These are phyloP conservation scores for Exophiala spinifera DNA, from an alignment of 2,329 filamentous ascomycete genomes.

Conservation along the genomic window DNA sequence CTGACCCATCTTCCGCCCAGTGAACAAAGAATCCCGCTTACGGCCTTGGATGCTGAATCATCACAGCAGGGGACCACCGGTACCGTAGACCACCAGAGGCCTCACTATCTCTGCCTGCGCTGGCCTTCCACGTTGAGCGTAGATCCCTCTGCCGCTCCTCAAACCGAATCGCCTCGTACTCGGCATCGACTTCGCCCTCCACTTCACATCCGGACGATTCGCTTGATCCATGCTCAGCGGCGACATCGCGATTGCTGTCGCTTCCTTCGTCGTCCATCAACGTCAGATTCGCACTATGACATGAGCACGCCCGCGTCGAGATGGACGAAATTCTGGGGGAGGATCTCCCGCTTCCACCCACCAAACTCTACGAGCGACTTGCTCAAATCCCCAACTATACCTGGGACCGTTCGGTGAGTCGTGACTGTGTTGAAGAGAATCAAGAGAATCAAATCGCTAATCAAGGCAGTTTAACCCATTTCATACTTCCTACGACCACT, in stretches of 20 bases:
- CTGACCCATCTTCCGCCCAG: background rate
- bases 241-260: slow-evolving; percentile 2
- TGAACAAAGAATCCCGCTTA: background rate
- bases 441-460: background rate
- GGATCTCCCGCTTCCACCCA: slow-evolving; percentile 56
- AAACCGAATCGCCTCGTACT: background rate
- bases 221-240: background rate
- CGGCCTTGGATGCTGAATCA: background rate
- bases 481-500: slow-evolving; percentile 77
- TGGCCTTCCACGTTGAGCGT: background rate
- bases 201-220: background rate
- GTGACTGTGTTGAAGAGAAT: slow-evolving; percentile 4
- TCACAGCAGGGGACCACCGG: background rate
- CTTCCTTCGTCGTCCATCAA: background rate
- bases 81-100: background rate
- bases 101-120: background rate
- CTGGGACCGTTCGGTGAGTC: slow-evolving; percentile 63
- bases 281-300: slow-evolving; percentile 12
- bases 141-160: background rate
- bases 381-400: slow-evolving; percentile 70
- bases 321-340: slow-evolving; percentile 40
- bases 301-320: slow-evolving; percentile 12
- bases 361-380: slow-evolving; percentile 69
- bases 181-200: background rate
- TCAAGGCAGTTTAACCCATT: slow-evolving; percentile 36